These are phyloP conservation scores for Lichtheimia ornata DNA, from an alignment of 371 early-diverging fungal genomes.

Conservation along the genomic window DNA sequence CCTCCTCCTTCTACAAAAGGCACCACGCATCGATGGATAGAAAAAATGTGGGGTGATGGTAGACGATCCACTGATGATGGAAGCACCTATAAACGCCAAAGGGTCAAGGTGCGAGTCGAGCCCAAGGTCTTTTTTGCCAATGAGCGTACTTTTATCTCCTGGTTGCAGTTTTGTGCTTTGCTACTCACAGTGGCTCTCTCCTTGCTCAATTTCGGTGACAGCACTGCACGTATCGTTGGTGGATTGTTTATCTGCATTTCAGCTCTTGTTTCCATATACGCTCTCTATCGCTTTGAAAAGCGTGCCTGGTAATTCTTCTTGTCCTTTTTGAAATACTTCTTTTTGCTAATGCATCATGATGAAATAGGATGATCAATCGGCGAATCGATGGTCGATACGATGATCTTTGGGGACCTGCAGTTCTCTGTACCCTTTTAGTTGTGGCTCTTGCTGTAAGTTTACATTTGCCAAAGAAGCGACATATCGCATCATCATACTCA, in stretches of 20 bases:
- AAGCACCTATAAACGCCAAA: conserved; percentile 24
- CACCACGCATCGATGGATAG: background rate
- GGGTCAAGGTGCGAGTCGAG: conserved; percentile 78
- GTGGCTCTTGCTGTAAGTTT: conserved; percentile 51
- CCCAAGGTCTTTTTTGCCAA: conserved; percentile 99
- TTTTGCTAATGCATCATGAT: conserved; percentile 16
- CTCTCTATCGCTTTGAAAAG: conserved; percentile 90
- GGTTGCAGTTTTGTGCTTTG: conserved; percentile 76
- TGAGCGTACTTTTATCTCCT: conserved; percentile 96
- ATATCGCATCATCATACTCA: no score
- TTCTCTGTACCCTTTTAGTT: conserved; percentile 85
- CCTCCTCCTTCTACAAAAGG: background rate
- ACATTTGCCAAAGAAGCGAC: background rate
- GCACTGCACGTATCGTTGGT: conserved; percentile 62
- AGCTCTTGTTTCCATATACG: conserved; percentile 55
- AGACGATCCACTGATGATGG: conserved; percentile 6
- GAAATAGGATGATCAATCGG: conserved; percentile 59
- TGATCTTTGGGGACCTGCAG: conserved; percentile 76
- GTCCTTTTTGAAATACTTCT: background rate
- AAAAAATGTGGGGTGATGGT: conserved; percentile 9
- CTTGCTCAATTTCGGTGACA: conserved; percentile 81
- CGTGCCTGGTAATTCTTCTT: conserved; percentile 59
- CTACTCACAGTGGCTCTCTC: conserved; percentile 74
- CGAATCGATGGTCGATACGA: conserved; percentile 68
- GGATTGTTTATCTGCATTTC: conserved; percentile 78